Conservation (phyloP, 495 filamentous ascomycete genomes). For the Penicillium antarcticum region DNA sequence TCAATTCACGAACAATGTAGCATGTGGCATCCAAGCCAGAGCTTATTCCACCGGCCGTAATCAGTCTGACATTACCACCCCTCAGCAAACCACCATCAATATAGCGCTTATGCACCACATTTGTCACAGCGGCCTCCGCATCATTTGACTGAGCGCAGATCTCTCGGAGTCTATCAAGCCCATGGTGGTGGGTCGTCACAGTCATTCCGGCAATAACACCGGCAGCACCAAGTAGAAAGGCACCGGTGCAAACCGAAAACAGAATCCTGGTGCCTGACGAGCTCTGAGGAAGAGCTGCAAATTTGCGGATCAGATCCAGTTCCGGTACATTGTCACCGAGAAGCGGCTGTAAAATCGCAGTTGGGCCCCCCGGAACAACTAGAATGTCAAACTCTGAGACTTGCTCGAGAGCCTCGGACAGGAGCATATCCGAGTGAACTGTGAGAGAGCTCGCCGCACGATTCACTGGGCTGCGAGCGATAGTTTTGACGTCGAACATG, state of each 20-base stretch:
- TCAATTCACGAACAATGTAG: conserved; percentile 73
- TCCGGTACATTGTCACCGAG: conserved; percentile 20
- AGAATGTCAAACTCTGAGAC: conserved; percentile 70
- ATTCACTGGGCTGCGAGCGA: conserved; percentile 35
- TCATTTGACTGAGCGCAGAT: conserved; percentile 43
- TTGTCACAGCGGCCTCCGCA: conserved; percentile 52
- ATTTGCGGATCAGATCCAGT: conserved; percentile 26
- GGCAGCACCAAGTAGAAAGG: conserved; percentile 65
- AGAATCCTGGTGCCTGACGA: conserved; percentile 46
- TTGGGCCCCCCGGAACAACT: conserved; percentile 54
- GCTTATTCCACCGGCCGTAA: conserved; percentile 73
- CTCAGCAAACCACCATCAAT: conserved; percentile 63
- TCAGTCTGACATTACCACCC: conserved; percentile 66
- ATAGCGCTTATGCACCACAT: conserved; percentile 74
- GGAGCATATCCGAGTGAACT: conserved; percentile 18
- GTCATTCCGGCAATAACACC: conserved; percentile 69
- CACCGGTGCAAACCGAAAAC: conserved; percentile 73
- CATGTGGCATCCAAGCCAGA: conserved; percentile 75
- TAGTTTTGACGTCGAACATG: conserved; percentile 28
- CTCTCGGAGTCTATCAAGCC: conserved; percentile 66
- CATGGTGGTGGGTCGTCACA: conserved; percentile 69
- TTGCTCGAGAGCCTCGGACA: conserved; percentile 60
- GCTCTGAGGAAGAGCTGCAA: conserved; percentile 19
- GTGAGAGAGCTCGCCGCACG: conserved; percentile 19
- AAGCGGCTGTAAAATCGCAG: conserved; percentile 20